These are phyloP conservation scores for Paramecium pentaurelia DNA, from an alignment of 73 alveolate genomes.

Conservation along the genomic window DNA sequence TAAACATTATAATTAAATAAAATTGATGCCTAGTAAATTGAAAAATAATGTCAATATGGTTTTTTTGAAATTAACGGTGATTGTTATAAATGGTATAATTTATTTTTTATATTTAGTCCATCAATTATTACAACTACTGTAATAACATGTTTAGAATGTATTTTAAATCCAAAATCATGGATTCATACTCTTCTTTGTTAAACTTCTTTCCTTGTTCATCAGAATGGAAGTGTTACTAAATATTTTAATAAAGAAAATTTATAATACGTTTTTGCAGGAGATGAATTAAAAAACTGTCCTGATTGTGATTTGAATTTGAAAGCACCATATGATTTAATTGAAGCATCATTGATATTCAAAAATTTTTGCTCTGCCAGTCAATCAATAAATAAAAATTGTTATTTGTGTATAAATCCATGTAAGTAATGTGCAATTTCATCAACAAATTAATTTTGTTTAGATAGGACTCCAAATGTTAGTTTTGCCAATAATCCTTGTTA, in stretches of 20 bases:
- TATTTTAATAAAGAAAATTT: too few relatives aligned
- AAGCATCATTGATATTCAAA: too few relatives aligned
- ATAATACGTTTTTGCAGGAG: background rate
- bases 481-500: background rate
- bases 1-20: too few relatives aligned
- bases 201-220: background rate
- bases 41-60: too few relatives aligned
- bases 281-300: background rate
- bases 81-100: too few relatives aligned
- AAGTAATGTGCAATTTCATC: background rate
- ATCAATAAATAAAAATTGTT: background rate
- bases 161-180: background rate
- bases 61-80: too few relatives aligned
- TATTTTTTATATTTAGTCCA: too few relatives aligned
- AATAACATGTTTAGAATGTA: background rate
- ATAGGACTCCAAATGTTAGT: too few relatives aligned
- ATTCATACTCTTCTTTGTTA: background rate
- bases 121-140: too few relatives aligned
- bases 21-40: too few relatives aligned
- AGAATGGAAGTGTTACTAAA: background rate
- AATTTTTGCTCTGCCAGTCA: background rate
- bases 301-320: background rate
- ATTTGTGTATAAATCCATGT: background rate
- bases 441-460: background rate
- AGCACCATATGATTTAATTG: background rate